These are phyloP conservation scores for Ceriops tagal DNA, from an alignment of 345 rosid species.

Conservation along the genomic window DNA sequence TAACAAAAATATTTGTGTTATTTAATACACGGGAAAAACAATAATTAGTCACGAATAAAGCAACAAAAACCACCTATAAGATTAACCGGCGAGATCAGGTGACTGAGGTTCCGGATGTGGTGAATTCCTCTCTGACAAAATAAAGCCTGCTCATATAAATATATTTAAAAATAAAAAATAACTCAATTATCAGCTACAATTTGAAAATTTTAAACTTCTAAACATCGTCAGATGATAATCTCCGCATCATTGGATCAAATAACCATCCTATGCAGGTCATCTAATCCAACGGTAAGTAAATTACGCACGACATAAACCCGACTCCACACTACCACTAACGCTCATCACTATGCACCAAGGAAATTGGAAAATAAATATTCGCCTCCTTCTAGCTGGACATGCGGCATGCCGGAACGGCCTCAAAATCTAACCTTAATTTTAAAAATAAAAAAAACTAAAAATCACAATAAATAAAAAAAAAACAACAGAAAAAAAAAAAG, in stretches of 20 bases:
- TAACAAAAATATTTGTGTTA: background rate
- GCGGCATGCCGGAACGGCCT: background rate
- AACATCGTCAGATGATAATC: no score
- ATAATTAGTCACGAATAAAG: no score
- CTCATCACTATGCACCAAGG: no score
- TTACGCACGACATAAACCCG: no score
- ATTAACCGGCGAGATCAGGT: background rate
- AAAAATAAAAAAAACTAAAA: background rate
- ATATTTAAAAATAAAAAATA: no score
- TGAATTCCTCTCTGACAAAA: background rate
- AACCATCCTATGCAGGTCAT: no score
- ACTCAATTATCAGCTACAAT: no score
- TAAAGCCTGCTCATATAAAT: background rate
- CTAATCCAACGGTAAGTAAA: no score
- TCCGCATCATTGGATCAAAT: no score
- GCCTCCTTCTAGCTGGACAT: background rate
- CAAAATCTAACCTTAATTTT: background rate
- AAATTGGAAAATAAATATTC: background rate
- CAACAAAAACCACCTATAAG: background rate
- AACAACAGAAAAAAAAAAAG: background rate
- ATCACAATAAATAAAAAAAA: background rate
- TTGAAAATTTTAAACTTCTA: no score
- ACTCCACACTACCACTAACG: no score
- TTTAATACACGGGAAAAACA: background rate
- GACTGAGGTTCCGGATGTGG: background rate